These are phyloP conservation scores for Petrea volubilis DNA, from an alignment of 257 asterid genomes.

Conservation along the genomic window DNA sequence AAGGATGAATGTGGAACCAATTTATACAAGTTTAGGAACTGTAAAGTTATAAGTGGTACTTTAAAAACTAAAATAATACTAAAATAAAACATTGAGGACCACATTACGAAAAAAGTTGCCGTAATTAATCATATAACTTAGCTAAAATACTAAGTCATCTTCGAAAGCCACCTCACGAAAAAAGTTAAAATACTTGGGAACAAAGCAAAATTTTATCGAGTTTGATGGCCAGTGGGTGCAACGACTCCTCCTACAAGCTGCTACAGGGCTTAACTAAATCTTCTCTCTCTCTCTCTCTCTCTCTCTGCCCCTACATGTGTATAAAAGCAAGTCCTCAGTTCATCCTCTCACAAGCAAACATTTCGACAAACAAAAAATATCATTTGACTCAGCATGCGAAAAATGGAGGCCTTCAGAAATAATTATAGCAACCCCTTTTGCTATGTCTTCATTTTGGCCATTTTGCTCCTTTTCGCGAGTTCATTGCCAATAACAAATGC, in stretches of 20 bases:
- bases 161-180: not conserved
- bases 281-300: constrained; percentile 27
- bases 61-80: no score
- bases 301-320: constrained; percentile 29
- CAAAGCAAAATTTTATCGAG: constrained; percentile 33
- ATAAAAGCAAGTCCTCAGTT: constrained; percentile 35
- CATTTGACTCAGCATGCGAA: not conserved
- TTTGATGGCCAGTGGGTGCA: constrained; percentile 60
- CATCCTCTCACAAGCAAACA: constrained; percentile 27
- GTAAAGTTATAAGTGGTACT: no score
- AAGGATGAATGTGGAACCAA: no score
- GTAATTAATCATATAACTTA: not conserved
- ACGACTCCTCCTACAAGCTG: no score
- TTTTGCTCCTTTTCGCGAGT: constrained; percentile 34
- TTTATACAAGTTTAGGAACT: no score
- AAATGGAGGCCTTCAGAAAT: constrained; percentile 31
- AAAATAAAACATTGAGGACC: no score
- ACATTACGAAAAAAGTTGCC: constrained; percentile 3
- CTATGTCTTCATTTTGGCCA: constrained; percentile 32
- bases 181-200: constrained; percentile 29
- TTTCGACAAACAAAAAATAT: not conserved
- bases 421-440: constrained; percentile 17
- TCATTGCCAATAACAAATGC: constrained; percentile 45
- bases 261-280: constrained; percentile 44
- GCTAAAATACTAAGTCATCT: not conserved